A percentile compares a stretch with the other conserved stretches of the same genome.
Evolutionary conservation across 257 asterid species (phyloP).

Genomic region (Apocynum venetum): DNA sequence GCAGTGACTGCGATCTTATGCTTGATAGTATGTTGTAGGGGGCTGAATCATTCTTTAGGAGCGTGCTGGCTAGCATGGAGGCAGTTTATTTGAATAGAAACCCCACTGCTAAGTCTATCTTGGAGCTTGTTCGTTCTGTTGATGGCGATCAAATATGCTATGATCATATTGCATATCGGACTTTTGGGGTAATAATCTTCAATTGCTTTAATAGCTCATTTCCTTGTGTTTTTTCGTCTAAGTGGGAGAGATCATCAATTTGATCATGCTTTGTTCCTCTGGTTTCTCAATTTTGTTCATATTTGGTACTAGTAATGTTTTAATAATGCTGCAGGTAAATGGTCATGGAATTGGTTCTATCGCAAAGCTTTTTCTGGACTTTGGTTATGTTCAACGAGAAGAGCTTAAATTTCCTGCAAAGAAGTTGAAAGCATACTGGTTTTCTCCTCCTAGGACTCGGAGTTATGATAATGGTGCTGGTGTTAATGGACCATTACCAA

Average conservation of each 20-base stretch:
- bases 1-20: constrained; percentile 8
- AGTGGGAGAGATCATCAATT: neutral
- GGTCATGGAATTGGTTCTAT: constrained; percentile 87
- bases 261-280: neutral
- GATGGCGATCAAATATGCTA: constrained; percentile 65
- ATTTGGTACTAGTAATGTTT: neutral
- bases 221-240: neutral
- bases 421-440: constrained; percentile 91
- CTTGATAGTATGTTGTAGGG: constrained; percentile 47
- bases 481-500: constrained; percentile 78
- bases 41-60: constrained; percentile 78
- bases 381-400: constrained; percentile 75
- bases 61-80: constrained; percentile 68
- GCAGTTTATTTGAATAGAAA: constrained; percentile 63
- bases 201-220: neutral
- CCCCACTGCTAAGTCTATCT: constrained; percentile 75
- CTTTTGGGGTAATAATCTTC: constrained; percentile 58
- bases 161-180: constrained; percentile 88
- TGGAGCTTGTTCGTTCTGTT: constrained; percentile 69
- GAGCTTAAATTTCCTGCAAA: constrained; percentile 91
- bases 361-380: constrained; percentile 73
- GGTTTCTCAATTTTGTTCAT: neutral
- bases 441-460: constrained; percentile 58
- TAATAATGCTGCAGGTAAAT: constrained; percentile 40
- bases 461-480: constrained; percentile 40